Evolutionary conservation across 768 basidiomycete genomes (phyloP).

Genomic region (Sarcomyxa edulis): DNA sequence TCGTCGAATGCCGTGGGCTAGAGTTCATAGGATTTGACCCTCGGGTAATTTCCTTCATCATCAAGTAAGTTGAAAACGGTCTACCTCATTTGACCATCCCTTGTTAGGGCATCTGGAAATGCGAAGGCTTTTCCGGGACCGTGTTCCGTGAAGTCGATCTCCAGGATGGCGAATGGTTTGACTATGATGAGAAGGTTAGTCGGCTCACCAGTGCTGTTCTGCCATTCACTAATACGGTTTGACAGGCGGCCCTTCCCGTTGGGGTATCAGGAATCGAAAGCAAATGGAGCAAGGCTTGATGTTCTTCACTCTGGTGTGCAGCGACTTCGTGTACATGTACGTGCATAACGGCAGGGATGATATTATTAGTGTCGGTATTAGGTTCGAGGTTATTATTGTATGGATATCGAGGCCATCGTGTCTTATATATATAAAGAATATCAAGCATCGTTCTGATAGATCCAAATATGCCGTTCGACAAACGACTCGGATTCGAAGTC

Average conservation of each 20-base stretch:
- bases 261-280: slow-evolving; percentile 64
- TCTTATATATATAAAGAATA: too few relatives aligned
- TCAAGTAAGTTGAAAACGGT: background rate
- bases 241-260: slow-evolving; percentile 57
- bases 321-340: too few relatives aligned
- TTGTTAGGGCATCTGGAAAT: slow-evolving; percentile 74
- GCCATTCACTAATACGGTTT: slow-evolving; percentile 4
- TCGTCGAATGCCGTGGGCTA: slow-evolving; percentile 81
- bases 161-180: slow-evolving; percentile 68
- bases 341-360: too few relatives aligned
- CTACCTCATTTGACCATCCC: slow-evolving; percentile 1
- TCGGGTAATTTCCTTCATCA: slow-evolving; percentile 33
- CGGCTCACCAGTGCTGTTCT: background rate
- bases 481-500: too few relatives aligned
- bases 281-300: slow-evolving; percentile 56
- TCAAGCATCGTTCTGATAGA: background rate
- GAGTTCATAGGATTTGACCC: slow-evolving; percentile 81
- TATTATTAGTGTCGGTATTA: too few relatives aligned
- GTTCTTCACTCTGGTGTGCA: too few relatives aligned
- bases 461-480: background rate
- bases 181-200: slow-evolving; percentile 86
- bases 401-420: too few relatives aligned
- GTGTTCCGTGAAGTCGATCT: slow-evolving; percentile 65
- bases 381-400: too few relatives aligned
- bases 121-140: slow-evolving; percentile 53